Percentiles rank a stretch among this genome's conserved stretches.
These are phyloP conservation scores for Calocybe gambosa DNA, from an alignment of 1,284 basidiomycete species.

Conservation along the genomic window DNA sequence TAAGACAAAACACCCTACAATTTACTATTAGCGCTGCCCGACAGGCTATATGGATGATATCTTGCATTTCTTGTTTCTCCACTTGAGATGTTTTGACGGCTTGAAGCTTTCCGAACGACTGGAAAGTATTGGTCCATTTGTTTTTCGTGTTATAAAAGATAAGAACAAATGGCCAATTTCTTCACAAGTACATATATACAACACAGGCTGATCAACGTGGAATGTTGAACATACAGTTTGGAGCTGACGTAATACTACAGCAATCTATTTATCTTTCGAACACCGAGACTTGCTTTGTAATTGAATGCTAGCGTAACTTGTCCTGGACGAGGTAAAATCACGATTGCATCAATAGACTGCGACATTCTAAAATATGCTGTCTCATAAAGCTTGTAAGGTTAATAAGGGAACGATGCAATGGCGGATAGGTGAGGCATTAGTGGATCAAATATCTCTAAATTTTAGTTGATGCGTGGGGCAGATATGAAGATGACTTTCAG, in stretches of 20 bases:
- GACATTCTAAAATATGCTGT: no score
- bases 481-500: constrained; percentile 23
- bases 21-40: constrained; percentile 7
- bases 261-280: no score
- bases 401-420: no score
- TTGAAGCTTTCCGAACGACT: constrained; percentile 23
- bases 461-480: neutral
- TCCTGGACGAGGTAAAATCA: no score
- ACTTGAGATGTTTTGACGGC: constrained; percentile 10
- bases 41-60: constrained; percentile 21
- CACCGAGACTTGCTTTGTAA: no score
- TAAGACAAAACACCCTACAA: constrained; percentile 7
- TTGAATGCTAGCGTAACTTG: no score
- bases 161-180: neutral
- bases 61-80: constrained; percentile 17
- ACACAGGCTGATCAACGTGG: neutral
- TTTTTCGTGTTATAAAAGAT: no score
- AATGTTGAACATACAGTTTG: neutral
- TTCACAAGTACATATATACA: constrained; percentile 8
- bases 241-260: constrained; percentile 7
- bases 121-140: constrained; percentile 31
- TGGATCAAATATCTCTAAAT: no score
- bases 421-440: no score
- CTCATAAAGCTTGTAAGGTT: no score
- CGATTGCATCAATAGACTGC: no score